Conservation (phyloP, 2,329 filamentous ascomycete genomes). For the Fusarium sp. region DNA sequence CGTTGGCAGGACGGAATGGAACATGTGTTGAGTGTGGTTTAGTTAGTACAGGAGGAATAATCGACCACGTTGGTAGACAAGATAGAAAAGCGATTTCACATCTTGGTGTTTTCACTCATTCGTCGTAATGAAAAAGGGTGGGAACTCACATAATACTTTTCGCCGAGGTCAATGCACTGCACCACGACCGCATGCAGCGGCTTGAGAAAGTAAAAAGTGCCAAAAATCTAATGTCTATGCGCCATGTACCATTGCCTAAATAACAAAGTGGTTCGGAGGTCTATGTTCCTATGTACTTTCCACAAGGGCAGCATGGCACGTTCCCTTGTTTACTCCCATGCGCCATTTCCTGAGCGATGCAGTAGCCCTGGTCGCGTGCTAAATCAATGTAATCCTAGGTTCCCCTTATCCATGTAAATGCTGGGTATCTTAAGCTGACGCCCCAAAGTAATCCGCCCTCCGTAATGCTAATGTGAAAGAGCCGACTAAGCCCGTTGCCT, state of each 20-base stretch:
- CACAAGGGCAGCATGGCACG: slow-evolving; percentile 1
- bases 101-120: not conserved
- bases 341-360: slow-evolving; percentile 38
- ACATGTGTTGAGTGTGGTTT: slow-evolving; percentile 29
- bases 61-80: slow-evolving; percentile 27
- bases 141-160: slow-evolving; percentile 1
- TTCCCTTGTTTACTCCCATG: slow-evolving; percentile 41
- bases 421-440: slow-evolving; percentile 47
- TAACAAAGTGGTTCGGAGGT: slow-evolving; percentile 17
- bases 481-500: slow-evolving; percentile 15
- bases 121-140: not conserved
- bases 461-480: slow-evolving; percentile 30
- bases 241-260: slow-evolving; percentile 22
- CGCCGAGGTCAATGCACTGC: not conserved
- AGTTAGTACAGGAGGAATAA: slow-evolving; percentile 31
- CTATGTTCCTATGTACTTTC: slow-evolving; percentile 10
- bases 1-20: slow-evolving; percentile 45
- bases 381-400: slow-evolving; percentile 39
- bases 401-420: slow-evolving; percentile 49
- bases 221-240: slow-evolving; percentile 34
- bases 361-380: slow-evolving; percentile 22
- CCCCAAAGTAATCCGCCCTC: slow-evolving; percentile 29
- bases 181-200: not conserved
- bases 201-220: slow-evolving; percentile 1
- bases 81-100: slow-evolving; percentile 21